These are phyloP conservation scores for Eimeria acervulina DNA, from an alignment of 169 alveolate genomes.

Conservation along the genomic window DNA sequence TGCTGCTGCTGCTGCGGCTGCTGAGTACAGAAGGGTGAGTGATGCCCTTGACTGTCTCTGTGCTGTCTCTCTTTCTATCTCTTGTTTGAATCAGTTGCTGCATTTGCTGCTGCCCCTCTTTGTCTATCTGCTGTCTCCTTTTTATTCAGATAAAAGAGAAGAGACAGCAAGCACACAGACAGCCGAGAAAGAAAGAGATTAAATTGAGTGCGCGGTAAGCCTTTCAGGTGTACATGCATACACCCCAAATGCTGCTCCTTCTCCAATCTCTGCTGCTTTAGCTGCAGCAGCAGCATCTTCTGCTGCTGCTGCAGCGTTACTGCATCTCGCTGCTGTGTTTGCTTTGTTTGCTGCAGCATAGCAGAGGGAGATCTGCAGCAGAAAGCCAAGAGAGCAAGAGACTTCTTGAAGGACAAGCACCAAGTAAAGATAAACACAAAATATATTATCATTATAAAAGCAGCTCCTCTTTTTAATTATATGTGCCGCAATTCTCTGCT, in stretches of 20 bases:
- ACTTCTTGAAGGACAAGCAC: background rate
- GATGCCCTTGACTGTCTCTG: background rate
- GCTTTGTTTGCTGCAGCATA: background rate
- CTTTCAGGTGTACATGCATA: background rate
- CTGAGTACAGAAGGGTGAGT: background rate
- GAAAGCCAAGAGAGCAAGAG: slow-evolving; percentile 19
- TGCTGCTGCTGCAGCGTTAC: background rate
- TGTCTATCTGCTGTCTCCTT: background rate
- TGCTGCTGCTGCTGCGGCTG: background rate
- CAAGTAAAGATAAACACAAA: background rate
- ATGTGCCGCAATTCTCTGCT: too few species aligned
- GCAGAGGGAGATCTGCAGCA: slow-evolving; percentile 45
- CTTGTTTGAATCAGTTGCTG: background rate
- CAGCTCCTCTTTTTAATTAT: too few species aligned
- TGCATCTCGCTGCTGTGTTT: background rate
- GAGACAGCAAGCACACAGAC: background rate
- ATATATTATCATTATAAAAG: too few species aligned
- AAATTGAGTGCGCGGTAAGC: slow-evolving; percentile 46
- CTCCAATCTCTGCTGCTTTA: too few species aligned
- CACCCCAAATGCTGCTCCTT: too few species aligned
- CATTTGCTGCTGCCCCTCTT: background rate
- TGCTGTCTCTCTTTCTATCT: background rate
- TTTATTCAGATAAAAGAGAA: background rate
- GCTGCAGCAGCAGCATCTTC: background rate
- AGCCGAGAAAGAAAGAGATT: slow-evolving; percentile 23